Base-by-base conservation (phyloP, 352 stramenopile species). In the Phytophthora capsici region DNA sequence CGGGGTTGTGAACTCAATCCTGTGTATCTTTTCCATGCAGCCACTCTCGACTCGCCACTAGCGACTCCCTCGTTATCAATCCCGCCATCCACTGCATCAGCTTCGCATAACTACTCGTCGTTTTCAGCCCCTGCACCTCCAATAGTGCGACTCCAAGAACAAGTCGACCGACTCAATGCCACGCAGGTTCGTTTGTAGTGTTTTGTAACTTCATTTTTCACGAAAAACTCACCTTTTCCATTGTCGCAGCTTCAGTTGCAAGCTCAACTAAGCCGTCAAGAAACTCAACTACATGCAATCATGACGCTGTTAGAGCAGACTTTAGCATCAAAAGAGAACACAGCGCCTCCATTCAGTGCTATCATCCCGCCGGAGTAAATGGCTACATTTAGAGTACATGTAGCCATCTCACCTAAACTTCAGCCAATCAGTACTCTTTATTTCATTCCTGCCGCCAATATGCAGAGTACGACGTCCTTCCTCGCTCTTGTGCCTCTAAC, bases 251-350 rank as follows among this genome's bases (percentile, higher is more conserved):
- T 83, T 22, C 63, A 83, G 43, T 56, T 89, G 16, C 79, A 91
- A 57, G 66, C 63, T 9, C 84, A 91, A 53, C 52, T 93, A 25
- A 73, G 47, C 6, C 69, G 65, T 4, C 82, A 93, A 51, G 80
- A 91, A 34, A 57, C 41, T 7, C 80, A 93, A 53, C 56, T 93
- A 41, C 67, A 87, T 26, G 64, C 69, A 5, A 93, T 93, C 26
- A 52, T 77, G 46, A 53, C 68, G 14, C 50, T 91, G 2, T 26
- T 92, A 1, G 50, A 88, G 26, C 10, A 72, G 13, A 71, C 68
- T 19, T 32, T 72, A n/a, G 44, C 54, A 3, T 40, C 46, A 61
- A 30, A 14, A 13, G 48, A 59, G 25, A 79, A 57, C 6, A n/a
- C 20, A 13, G 20, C 26, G 13, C 80, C 75, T 17, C 82, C 78